A percentile compares a stretch with the other conserved stretches of the same genome.
These are phyloP conservation scores for Verticillium klebahnii DNA, from an alignment of 2,329 filamentous ascomycete genomes.

Conservation along the genomic window DNA sequence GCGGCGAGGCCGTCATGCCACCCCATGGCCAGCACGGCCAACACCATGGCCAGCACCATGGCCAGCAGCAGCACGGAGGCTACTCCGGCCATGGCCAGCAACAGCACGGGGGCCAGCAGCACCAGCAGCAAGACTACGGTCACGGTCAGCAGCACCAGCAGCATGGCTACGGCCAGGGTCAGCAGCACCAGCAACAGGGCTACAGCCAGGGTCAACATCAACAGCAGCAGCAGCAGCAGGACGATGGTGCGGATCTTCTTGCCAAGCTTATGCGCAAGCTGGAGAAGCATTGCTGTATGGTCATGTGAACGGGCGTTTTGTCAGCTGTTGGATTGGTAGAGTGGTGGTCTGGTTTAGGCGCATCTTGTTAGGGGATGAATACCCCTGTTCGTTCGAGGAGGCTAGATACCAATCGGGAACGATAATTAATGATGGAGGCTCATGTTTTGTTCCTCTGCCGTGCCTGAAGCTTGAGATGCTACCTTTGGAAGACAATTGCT, in stretches of 20 bases:
- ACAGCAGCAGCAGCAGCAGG: conserved; percentile 31
- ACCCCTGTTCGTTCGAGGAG: not conserved
- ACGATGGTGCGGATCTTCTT: conserved; percentile 56
- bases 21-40: conserved; percentile 21
- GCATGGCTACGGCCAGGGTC: conserved; percentile 16
- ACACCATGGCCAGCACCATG: conserved; percentile 21
- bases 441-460: not conserved
- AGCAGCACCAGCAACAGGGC: conserved; percentile 22
- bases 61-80: conserved; percentile 25
- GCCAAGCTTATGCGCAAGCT: conserved; percentile 61
- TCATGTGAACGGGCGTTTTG: conserved; percentile 55
- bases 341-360: not conserved
- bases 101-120: conserved; percentile 33
- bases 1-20: conserved; percentile 55
- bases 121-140: conserved; percentile 36
- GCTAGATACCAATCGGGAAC: not conserved
- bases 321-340: not conserved
- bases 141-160: conserved; percentile 23
- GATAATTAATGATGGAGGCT: not conserved
- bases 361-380: not conserved
- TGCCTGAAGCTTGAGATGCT: too few species aligned
- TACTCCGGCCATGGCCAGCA: conserved; percentile 21
- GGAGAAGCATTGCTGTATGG: conserved; percentile 65
- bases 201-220: conserved; percentile 23
- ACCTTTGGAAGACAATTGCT: too few species aligned